Conservation (phyloP, 2,329 filamentous ascomycete genomes). For the Rachicladosporium sp. region DNA sequence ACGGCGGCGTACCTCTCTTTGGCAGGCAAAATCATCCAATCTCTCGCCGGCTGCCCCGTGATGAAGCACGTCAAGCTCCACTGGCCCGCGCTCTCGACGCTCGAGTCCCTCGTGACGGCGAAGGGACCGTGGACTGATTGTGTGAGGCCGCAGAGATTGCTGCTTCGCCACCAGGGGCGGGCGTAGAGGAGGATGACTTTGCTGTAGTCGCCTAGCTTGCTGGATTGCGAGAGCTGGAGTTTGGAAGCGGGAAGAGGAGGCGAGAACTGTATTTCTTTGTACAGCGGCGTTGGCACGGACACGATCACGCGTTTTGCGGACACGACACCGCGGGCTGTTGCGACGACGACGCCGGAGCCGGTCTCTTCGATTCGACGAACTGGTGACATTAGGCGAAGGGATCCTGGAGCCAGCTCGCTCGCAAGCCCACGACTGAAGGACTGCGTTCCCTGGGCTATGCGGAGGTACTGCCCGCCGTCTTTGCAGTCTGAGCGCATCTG, state of each 20-base stretch:
- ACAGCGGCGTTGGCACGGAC: constrained; percentile 9
- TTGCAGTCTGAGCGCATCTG: constrained; percentile 42
- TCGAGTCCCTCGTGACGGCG: constrained; percentile 14
- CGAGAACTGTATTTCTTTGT: constrained; percentile 4
- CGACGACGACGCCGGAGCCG: constrained; percentile 1
- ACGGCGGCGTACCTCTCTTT: constrained; percentile 10
- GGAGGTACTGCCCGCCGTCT: constrained; percentile 41
- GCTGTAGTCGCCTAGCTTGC: constrained; percentile 8
- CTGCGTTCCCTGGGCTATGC: constrained; percentile 37
- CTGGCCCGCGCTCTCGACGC: constrained; percentile 11
- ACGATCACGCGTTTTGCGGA: constrained; percentile 8
- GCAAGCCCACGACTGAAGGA: constrained; percentile 29
- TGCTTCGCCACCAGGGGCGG: constrained; percentile 13
- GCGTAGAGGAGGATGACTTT: constrained; percentile 10
- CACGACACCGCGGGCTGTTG: constrained; percentile 1
- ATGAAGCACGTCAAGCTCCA: constrained; percentile 19
- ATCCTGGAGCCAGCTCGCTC: too few relatives aligned
- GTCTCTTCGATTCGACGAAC: too few relatives aligned
- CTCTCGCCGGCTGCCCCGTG: constrained; percentile 13
- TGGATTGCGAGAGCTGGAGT: constrained; percentile 7
- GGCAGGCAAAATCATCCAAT: constrained; percentile 10
- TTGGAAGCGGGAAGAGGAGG: constrained; percentile 6
- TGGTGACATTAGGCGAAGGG: too few relatives aligned
- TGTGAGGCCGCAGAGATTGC: constrained; percentile 13
- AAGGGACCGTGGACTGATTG: constrained; percentile 10